Evolutionary conservation across 1,284 basidiomycete species (phyloP).

Genomic region (Cryptococcus maquisensis): DNA sequence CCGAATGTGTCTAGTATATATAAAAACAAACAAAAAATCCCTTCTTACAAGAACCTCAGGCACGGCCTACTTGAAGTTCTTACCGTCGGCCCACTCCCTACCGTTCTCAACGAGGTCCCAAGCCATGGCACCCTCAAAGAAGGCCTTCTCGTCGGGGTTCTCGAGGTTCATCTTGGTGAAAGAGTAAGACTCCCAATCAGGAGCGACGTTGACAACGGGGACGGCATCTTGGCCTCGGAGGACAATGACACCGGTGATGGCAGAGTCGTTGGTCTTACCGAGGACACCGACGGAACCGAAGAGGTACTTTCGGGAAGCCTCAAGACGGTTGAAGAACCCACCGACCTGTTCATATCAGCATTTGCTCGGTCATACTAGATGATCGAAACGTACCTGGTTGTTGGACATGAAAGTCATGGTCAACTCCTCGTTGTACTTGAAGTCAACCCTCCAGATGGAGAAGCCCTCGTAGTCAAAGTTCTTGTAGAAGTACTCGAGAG

Average conservation of each 20-base stretch:
- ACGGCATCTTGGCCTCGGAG: conserved; percentile 64
- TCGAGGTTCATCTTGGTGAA: conserved; percentile 62
- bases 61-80: conserved; percentile 49
- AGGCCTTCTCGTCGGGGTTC: conserved; percentile 70
- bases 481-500: conserved; percentile 73
- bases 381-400: conserved; percentile 46
- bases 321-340: conserved; percentile 93
- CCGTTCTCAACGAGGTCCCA: conserved; percentile 84
- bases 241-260: conserved; percentile 78
- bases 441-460: conserved; percentile 88
- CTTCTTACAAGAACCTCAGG: not conserved
- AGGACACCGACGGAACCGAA: conserved; percentile 91
- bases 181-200: conserved; percentile 81
- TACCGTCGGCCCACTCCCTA: conserved; percentile 68
- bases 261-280: conserved; percentile 68
- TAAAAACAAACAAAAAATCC: conserved; percentile 1
- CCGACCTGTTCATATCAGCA: conserved; percentile 65
- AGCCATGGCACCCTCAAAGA: conserved; percentile 83
- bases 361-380: not conserved
- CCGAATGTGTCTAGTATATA: not conserved
- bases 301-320: conserved; percentile 90
- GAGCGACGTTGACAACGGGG: conserved; percentile 74
- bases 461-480: conserved; percentile 89
- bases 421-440: conserved; percentile 93
- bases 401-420: conserved; percentile 89